Evolutionary conservation across 805 yeast genomes (phyloP).

Genomic region (Saturnispora dispora): DNA sequence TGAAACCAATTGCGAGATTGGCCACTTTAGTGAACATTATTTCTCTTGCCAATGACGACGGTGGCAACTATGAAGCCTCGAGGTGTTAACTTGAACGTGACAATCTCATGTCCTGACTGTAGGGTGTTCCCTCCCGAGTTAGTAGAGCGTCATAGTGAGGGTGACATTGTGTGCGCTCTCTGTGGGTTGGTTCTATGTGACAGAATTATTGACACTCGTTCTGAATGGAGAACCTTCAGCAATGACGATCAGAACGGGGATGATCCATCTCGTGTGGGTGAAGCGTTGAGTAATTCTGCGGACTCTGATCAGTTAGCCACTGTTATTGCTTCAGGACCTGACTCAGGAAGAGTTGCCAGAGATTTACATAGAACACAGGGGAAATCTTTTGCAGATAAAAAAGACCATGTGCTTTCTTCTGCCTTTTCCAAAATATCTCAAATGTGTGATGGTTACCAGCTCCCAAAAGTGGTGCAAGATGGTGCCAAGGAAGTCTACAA

Average conservation of each 20-base stretch:
- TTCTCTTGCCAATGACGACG: conserved; percentile 9
- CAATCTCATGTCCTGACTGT: conserved; percentile 92
- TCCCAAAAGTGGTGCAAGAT: conserved; percentile 92
- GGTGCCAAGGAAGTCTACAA: conserved; percentile 96
- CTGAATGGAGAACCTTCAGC: conserved; percentile 98
- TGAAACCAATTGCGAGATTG: not conserved
- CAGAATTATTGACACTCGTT: conserved; percentile 85
- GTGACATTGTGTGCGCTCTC: conserved; percentile 96
- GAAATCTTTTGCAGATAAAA: conserved; percentile 74
- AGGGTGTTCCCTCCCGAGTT: conserved; percentile 92
- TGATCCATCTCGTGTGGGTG: conserved; percentile 99
- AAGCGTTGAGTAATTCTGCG: conserved; percentile 84
- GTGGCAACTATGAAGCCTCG: conserved; percentile 15
- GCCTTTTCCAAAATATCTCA: conserved; percentile 89
- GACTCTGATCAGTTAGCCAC: conserved; percentile 91
- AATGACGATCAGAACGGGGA: conserved; percentile 98
- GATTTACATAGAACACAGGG: conserved; percentile 88
- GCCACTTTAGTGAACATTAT: not conserved
- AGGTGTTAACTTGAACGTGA: conserved; percentile 82
- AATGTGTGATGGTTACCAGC: conserved; percentile 93
- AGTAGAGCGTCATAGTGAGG: conserved; percentile 91
- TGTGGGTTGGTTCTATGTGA: conserved; percentile 93
- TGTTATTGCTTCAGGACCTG: conserved; percentile 79
- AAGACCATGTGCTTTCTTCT: conserved; percentile 77
- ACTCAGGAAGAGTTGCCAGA: conserved; percentile 77